Evolutionary conservation across 495 filamentous ascomycete species (phyloP), one percentile per base, ranked within the genome.

Genomic region (Penicillium psychrofluorescens): DNA sequence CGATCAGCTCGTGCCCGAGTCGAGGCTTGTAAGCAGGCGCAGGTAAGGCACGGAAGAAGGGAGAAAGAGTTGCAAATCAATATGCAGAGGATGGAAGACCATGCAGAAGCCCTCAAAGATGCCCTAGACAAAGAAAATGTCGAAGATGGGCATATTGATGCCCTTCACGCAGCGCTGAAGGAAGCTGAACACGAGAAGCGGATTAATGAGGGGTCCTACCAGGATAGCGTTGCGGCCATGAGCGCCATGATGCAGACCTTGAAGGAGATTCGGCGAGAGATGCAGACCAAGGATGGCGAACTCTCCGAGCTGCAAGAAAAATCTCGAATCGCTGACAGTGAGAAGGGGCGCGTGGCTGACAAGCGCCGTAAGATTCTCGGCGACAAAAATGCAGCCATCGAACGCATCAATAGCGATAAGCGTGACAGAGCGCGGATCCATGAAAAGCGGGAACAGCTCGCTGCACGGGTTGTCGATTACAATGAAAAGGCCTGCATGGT

Each of bases 331-430:
- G 77, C 77, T 13, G 68, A 82, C 44, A 64, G 64, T 31, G 88
- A 84, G 55, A 56, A 72, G 8, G 58, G 68, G 27, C 67, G 69
- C 38, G 66, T 75, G 10, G 50, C 56, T 1, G 67, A 77, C 4
- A 63, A 72, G 29, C 78, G 81, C 29, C 64, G 66, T 28, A 55
- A 76, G 6, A 71, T 71, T 11, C 61, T 95, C 5, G 54, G 62
- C 2, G 71, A 83, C 11, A 88, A 90, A 54, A 95, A 94, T 55
- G 44, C 60, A 10, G 80, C 81, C 2, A 54, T 84, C 22, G 68
- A 74, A 11, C 51, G 40, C 4, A 63, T 85, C 12, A 68, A 77
- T 6, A 56, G 72, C 4, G 63, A 68, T 6, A 72, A 78, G 45
- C 51, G 59, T 13, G 67, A 76, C 1, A 76, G 72, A 50, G 44